phyloP scores from a whole-genome alignment of 1,284 basidiomycete genomes.

The Sporisorium exsertum region DNA sequence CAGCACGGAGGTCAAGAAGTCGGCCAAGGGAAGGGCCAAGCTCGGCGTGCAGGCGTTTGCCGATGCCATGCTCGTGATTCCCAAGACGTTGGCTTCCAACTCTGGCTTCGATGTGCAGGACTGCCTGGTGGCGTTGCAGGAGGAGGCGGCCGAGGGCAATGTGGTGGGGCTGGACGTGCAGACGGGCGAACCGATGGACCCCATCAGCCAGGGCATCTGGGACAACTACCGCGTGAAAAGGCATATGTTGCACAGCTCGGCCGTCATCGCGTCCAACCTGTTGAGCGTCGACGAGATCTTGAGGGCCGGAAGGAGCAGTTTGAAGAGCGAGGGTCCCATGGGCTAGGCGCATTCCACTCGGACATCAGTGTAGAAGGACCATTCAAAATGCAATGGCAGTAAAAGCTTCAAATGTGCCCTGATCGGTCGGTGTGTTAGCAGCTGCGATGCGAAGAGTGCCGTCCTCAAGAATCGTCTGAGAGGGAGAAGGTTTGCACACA shows the following conservation, averaged over 20 bases:
- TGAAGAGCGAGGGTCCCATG: slow-evolving; percentile 63
- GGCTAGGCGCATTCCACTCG: slow-evolving; percentile 13
- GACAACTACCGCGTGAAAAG: slow-evolving; percentile 99
- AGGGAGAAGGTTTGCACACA: too few relatives aligned
- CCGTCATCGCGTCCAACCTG: slow-evolving; percentile 96
- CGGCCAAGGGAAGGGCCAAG: slow-evolving; percentile 93
- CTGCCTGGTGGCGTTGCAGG: slow-evolving; percentile 88
- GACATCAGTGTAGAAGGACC: neutral
- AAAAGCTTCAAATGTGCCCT: neutral
- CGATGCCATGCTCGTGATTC: slow-evolving; percentile 86
- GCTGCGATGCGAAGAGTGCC: too few relatives aligned
- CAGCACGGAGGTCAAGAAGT: slow-evolving; percentile 78
- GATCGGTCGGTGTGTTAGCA: neutral
- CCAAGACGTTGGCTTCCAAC: slow-evolving; percentile 95
- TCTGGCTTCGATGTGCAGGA: slow-evolving; percentile 99
- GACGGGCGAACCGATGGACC: slow-evolving; percentile 96
- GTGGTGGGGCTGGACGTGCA: slow-evolving; percentile 90
- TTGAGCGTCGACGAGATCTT: slow-evolving; percentile 95
- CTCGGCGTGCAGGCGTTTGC: slow-evolving; percentile 98
- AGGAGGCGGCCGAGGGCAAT: slow-evolving; percentile 82
- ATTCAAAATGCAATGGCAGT: neutral
- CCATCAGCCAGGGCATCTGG: slow-evolving; percentile 94
- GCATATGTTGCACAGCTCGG: slow-evolving; percentile 96
- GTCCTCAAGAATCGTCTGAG: too few relatives aligned
- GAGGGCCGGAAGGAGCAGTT: slow-evolving; percentile 77